A percentile compares a stretch with the other conserved stretches of the same genome.
These are phyloP conservation scores for Geotrichum restrictum DNA, from an alignment of 1,139 yeast species.

Conservation along the genomic window DNA sequence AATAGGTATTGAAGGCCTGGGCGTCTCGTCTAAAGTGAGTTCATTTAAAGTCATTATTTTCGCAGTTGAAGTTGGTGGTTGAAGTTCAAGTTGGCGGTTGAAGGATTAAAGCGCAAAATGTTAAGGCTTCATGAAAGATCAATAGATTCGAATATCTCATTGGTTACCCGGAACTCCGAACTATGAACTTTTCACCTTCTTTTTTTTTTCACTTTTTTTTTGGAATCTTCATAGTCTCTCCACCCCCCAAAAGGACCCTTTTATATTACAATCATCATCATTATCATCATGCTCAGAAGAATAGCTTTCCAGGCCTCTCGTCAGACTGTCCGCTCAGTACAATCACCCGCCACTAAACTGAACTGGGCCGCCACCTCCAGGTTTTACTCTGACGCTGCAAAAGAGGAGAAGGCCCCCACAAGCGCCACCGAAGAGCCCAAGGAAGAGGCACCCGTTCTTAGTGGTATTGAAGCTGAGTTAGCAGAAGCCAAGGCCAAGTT, in stretches of 20 bases:
- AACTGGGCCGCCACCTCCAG: constrained; percentile 4
- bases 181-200: neutral
- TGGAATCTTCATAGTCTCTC: no score
- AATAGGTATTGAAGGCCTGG: constrained; percentile 36
- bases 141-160: no score
- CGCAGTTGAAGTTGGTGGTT: no score
- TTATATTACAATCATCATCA: no score
- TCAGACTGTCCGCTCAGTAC: constrained; percentile 3
- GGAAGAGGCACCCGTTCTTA: constrained; percentile 27
- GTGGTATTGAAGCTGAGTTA: constrained; percentile 25
- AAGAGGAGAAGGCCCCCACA: constrained; percentile 8
- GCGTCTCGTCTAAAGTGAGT: neutral
- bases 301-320: constrained; percentile 8
- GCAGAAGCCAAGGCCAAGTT: constrained; percentile 50
- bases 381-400: constrained; percentile 8
- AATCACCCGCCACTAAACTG: neutral
- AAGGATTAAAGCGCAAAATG: neutral
- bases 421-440: neutral
- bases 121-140: no score
- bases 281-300: constrained; percentile 18
- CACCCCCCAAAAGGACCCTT: no score
- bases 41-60: no score
- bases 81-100: no score
- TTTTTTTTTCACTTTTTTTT: neutral
- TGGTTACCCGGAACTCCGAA: constrained; percentile 5